Percentiles rank a stretch among this genome's conserved stretches.
Conservation (phyloP, 2,329 filamentous ascomycete species). For the Westerdykella ornata region DNA sequence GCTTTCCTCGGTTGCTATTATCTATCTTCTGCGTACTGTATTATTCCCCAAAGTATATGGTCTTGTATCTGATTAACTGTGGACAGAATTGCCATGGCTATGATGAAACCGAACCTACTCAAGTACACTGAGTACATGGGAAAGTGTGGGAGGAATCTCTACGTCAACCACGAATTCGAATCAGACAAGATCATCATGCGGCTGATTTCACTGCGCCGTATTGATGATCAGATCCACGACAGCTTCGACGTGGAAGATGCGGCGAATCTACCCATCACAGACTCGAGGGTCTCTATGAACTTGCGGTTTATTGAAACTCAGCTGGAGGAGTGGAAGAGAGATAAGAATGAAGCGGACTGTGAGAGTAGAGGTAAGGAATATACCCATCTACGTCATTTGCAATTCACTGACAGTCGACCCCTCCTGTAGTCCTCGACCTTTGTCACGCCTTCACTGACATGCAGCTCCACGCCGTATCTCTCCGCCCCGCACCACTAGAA, state of each 20-base stretch:
- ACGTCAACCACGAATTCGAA: constrained; percentile 15
- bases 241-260: constrained; percentile 19
- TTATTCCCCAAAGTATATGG: neutral
- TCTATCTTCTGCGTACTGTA: constrained; percentile 26
- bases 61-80: neutral
- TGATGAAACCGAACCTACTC: constrained; percentile 30
- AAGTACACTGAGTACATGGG: constrained; percentile 25
- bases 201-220: constrained; percentile 22
- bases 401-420: neutral
- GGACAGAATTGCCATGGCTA: constrained; percentile 21
- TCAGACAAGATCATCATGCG: constrained; percentile 22
- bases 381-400: neutral
- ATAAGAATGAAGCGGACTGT: constrained; percentile 2
- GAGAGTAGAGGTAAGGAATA: constrained; percentile 15
- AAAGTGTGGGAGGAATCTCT: constrained; percentile 20
- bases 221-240: constrained; percentile 32
- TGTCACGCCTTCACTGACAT: constrained; percentile 25
- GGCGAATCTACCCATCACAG: constrained; percentile 17
- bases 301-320: constrained; percentile 24
- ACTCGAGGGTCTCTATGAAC: constrained; percentile 25
- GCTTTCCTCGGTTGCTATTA: constrained; percentile 32
- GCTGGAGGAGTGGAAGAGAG: constrained; percentile 21
- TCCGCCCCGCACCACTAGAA: constrained; percentile 10
- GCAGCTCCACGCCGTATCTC: constrained; percentile 21
- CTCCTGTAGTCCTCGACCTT: constrained; percentile 20